Percentiles rank a stretch among this genome's conserved stretches.
Conservation (phyloP, 1,284 basidiomycete species). For the Cutaneotrichosporon dermatis region DNA sequence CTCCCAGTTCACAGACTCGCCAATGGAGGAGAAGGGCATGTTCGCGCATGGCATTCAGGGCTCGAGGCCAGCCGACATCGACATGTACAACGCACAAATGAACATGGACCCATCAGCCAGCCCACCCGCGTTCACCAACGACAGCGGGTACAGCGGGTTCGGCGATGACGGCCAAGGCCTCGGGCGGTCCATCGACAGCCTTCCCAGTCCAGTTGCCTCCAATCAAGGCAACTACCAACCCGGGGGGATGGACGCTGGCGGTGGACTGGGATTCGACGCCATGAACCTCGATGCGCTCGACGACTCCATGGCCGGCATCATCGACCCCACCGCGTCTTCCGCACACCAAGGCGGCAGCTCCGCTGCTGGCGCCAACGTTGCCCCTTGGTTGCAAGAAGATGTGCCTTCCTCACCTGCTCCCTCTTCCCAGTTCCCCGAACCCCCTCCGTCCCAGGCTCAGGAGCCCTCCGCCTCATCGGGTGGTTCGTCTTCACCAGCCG, state of each 20-base stretch:
- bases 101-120: neutral
- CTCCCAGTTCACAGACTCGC: neutral
- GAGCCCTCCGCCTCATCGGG: too few species aligned
- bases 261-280: constrained; percentile 28
- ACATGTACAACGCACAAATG: neutral
- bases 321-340: constrained; percentile 22
- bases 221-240: too few species aligned
- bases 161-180: neutral
- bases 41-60: neutral
- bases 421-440: too few species aligned
- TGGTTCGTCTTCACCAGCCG: too few species aligned
- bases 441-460: too few species aligned
- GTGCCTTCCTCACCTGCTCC: too few species aligned
- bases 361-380: constrained; percentile 34
- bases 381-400: constrained; percentile 41
- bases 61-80: neutral
- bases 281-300: constrained; percentile 18
- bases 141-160: neutral
- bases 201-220: neutral
- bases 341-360: neutral
- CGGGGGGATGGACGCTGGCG: constrained; percentile 13
- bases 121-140: neutral
- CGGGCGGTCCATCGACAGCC: neutral
- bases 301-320: constrained; percentile 37
- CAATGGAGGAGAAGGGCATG: constrained; percentile 2